Percentiles rank a stretch among this genome's conserved stretches.
phyloP scores from a whole-genome alignment of 768 basidiomycete species.

The Amyloporia xantha region DNA sequence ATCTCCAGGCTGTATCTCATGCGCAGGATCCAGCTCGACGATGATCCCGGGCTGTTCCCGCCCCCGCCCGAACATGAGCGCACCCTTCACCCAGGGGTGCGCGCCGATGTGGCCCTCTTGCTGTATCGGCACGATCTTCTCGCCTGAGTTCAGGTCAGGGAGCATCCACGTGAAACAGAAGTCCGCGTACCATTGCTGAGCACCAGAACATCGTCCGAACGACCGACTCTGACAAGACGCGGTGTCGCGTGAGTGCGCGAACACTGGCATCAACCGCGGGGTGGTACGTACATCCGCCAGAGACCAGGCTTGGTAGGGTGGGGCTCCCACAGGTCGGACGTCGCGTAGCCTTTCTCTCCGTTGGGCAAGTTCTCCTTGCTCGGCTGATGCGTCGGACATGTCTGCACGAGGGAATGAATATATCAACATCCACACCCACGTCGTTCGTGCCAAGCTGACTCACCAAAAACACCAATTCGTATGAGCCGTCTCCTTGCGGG shows the following conservation, averaged over 20 bases:
- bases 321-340: constrained; percentile 13
- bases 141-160: too few species aligned
- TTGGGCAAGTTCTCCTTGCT: constrained; percentile 7
- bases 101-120: constrained; percentile 23
- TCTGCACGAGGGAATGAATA: too few species aligned
- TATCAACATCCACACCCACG: too few species aligned
- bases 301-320: constrained; percentile 15
- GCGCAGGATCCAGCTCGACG: constrained; percentile 27
- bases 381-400: background rate
- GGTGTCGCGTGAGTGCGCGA: background rate
- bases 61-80: constrained; percentile 35
- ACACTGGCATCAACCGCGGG: too few species aligned
- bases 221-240: constrained; percentile 20
- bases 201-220: constrained; percentile 40
- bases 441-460: too few species aligned
- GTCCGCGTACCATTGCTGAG: constrained; percentile 8
- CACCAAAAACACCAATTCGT: background rate
- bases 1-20: constrained; percentile 25
- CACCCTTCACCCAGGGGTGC: constrained; percentile 25
- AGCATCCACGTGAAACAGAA: background rate
- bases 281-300: constrained; percentile 25
- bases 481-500: constrained; percentile 9
- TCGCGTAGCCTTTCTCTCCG: constrained; percentile 14
- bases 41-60: constrained; percentile 31
- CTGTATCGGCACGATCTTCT: constrained; percentile 21